Conservation (phyloP, 345 rosid genomes). For the Fremontodendron californicum region DNA sequence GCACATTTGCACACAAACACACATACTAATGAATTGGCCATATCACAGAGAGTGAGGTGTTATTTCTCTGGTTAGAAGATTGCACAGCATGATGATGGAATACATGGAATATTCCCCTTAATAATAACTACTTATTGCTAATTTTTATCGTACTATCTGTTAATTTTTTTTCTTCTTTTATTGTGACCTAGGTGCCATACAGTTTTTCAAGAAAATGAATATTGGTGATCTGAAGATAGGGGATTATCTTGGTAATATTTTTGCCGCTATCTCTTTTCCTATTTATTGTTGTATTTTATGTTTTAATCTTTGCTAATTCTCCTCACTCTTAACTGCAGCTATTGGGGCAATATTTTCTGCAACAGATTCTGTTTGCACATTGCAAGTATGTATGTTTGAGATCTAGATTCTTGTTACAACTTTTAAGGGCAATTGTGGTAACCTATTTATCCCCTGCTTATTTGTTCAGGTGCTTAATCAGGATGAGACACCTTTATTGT, state of each 20-base stretch:
- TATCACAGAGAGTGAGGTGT: background rate
- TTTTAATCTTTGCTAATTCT: constrained; percentile 12
- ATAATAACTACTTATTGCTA: background rate
- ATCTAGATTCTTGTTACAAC: constrained; percentile 3
- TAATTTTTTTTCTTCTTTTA: constrained; percentile 5
- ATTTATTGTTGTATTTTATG: background rate
- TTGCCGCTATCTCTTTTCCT: constrained; percentile 1
- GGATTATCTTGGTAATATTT: constrained; percentile 73
- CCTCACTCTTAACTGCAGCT: constrained; percentile 42
- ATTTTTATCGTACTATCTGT: background rate
- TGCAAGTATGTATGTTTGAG: constrained; percentile 53
- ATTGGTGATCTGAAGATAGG: constrained; percentile 55
- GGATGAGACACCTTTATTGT: constrained; percentile 83
- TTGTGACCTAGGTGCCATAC: constrained; percentile 55
- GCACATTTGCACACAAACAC: background rate
- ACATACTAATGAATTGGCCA: background rate
- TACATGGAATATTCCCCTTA: background rate
- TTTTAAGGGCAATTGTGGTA: background rate
- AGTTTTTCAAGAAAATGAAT: constrained; percentile 68
- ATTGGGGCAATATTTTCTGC: constrained; percentile 98
- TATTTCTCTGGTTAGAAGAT: background rate
- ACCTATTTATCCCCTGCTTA: background rate
- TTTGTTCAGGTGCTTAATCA: constrained; percentile 76
- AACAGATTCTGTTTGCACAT: constrained; percentile 96
- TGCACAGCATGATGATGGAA: background rate